phyloP scores from a whole-genome alignment of 768 basidiomycete species.

The Grammothele lineata region DNA sequence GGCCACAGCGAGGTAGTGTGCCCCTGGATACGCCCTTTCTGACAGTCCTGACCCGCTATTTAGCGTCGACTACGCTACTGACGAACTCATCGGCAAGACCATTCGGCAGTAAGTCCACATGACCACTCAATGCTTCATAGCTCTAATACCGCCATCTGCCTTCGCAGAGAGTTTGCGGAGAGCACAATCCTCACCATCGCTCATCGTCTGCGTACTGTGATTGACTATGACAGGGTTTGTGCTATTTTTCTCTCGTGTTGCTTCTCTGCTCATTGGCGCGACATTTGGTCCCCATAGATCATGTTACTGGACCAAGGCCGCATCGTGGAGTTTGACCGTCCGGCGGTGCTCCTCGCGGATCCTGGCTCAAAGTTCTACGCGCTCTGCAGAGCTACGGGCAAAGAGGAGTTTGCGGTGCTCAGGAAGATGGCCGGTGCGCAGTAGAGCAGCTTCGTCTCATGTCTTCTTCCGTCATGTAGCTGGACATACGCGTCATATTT shows the following conservation, averaged over 20 bases:
- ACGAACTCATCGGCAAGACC: conserved; percentile 78
- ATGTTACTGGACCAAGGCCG: conserved; percentile 74
- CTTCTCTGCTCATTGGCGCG: too few relatives aligned
- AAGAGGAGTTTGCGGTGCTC: conserved; percentile 60
- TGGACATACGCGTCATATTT: too few relatives aligned
- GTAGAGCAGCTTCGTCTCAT: not conserved
- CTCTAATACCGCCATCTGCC: not conserved
- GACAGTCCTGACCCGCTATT: not conserved
- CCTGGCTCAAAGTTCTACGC: conserved; percentile 55
- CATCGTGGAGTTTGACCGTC: conserved; percentile 73
- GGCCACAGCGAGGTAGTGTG: conserved; percentile 60
- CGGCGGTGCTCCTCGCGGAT: conserved; percentile 49
- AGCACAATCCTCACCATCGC: conserved; percentile 83
- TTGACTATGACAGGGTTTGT: conserved; percentile 77
- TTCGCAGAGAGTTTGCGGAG: conserved; percentile 61
- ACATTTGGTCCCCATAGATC: conserved; percentile 54
- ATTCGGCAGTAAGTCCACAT: conserved; percentile 59
- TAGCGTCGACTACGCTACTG: conserved; percentile 81
- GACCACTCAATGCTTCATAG: conserved; percentile 35
- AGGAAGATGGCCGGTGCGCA: conserved; percentile 54
- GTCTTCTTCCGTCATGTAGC: too few relatives aligned
- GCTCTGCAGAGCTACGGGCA: conserved; percentile 73
- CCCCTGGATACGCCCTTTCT: not conserved
- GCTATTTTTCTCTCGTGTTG: not conserved
- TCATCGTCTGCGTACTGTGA: conserved; percentile 73